phyloP scores from a whole-genome alignment of 164 flowering plant genomes.

The Nelumbo lutea region DNA sequence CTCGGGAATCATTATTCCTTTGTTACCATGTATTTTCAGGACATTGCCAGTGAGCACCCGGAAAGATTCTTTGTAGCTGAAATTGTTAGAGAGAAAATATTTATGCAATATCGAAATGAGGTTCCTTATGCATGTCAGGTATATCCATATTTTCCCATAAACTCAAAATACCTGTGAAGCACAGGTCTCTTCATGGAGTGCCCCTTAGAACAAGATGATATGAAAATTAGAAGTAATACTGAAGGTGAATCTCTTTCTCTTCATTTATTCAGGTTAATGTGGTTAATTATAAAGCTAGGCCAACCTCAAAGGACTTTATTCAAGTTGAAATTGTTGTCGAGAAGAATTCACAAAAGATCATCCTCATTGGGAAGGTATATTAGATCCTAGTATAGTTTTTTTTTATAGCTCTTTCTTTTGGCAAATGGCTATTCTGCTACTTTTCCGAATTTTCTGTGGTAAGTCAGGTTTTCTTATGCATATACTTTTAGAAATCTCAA shows the following conservation, averaged over 20 bases:
- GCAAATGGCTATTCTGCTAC: neutral
- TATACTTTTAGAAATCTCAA: too few relatives aligned
- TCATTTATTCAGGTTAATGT: constrained; percentile 72
- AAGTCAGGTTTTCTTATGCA: neutral
- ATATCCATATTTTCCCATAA: constrained; percentile 2
- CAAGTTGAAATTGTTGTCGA: constrained; percentile 91
- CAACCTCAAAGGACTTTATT: constrained; percentile 85
- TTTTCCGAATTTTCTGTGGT: neutral
- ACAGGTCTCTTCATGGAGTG: neutral
- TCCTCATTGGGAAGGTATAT: constrained; percentile 83
- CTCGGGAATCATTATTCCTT: neutral
- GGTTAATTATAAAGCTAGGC: constrained; percentile 75
- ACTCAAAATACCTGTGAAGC: neutral
- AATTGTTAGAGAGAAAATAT: constrained; percentile 95
- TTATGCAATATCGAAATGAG: constrained; percentile 89
- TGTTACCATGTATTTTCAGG: constrained; percentile 42
- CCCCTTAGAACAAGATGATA: neutral
- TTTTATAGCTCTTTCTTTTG: neutral
- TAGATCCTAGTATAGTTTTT: neutral
- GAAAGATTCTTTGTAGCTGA: constrained; percentile 94
- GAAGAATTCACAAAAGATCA: constrained; percentile 86
- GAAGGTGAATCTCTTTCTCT: neutral
- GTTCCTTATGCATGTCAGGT: constrained; percentile 99
- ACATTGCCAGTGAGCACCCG: constrained; percentile 96
- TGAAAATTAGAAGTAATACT: neutral